Percentiles rank a stretch among this genome's conserved stretches.
These are phyloP conservation scores for Wickerhamomyces sp. DNA, from an alignment of 1,139 yeast species.

Conservation along the genomic window DNA sequence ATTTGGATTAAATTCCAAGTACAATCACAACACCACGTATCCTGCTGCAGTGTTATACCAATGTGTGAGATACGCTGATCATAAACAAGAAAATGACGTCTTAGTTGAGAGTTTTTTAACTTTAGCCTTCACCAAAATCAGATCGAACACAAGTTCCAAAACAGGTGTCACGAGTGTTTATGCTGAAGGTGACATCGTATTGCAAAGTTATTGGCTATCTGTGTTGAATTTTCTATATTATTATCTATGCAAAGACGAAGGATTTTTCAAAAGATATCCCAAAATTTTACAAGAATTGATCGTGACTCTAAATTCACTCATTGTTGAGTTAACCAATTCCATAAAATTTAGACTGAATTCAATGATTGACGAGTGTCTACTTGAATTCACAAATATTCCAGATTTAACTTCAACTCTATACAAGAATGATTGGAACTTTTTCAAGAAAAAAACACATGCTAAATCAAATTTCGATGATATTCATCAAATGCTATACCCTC, in stretches of 20 bases:
- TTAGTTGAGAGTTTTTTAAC: slow-evolving; percentile 55
- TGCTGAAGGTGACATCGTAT: slow-evolving; percentile 60
- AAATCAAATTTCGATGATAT: slow-evolving; percentile 58
- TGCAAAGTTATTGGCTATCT: slow-evolving; percentile 70
- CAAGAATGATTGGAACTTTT: slow-evolving; percentile 73
- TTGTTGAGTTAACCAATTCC: slow-evolving; percentile 60
- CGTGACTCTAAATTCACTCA: slow-evolving; percentile 52
- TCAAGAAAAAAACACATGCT: slow-evolving; percentile 43
- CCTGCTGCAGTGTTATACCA: slow-evolving; percentile 71
- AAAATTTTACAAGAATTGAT: slow-evolving; percentile 55
- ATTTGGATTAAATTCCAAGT: slow-evolving; percentile 38
- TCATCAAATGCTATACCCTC: slow-evolving; percentile 65
- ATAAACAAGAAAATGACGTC: slow-evolving; percentile 45
- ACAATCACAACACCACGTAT: slow-evolving; percentile 49
- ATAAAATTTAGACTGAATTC: slow-evolving; percentile 54
- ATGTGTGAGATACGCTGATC: slow-evolving; percentile 58
- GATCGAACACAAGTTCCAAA: slow-evolving; percentile 45
- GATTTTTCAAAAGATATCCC: slow-evolving; percentile 50
- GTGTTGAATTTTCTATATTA: slow-evolving; percentile 62
- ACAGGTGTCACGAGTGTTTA: slow-evolving; percentile 51
- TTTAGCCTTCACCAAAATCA: slow-evolving; percentile 54
- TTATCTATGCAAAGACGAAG: slow-evolving; percentile 52
- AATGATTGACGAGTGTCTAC: slow-evolving; percentile 56
- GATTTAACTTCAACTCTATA: slow-evolving; percentile 48
- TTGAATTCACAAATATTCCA: slow-evolving; percentile 60